Evolutionary conservation across 2,329 filamentous ascomycete genomes (phyloP), one percentile per base, ranked within the genome.

Genomic region (Pseudocercospora cruenta): DNA sequence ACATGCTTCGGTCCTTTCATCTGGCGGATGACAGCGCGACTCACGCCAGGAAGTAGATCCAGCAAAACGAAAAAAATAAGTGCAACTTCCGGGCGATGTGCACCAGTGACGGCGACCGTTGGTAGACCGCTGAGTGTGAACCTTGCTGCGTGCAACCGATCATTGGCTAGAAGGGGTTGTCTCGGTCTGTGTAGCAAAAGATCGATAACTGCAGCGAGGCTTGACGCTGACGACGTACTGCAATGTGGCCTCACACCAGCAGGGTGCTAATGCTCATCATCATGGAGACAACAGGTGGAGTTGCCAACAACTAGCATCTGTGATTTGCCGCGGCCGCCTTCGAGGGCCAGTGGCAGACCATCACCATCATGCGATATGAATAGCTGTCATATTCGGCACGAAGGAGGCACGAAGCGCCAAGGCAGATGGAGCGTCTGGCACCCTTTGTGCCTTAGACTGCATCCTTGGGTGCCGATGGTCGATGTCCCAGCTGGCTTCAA

Each of bases 1-100:
- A 55, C 28, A 51, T 51, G 26, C 53, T 55, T 55, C 55, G 55
- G 28, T 58, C 55, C 55, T 58, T 58, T 43, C 31, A 43, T 58
- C 55, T 58, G 31, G 24, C 31, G 55, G n/a, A 39, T 58, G 31
- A 58, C 55, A 58, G 55, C 28, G 55, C 55, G 28, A 58, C 55
- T 58, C 28, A n/a, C 10, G 19, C 28, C 24, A 55, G 24, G 24
- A 28, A 55, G 53, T 55, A 28, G 24, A 55, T 55, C 53, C 24
- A 58, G 31, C 7, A 24, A 12, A 39, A 58, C 2, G 28, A 26
- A 58, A 14, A 43, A 22, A 55, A 24, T 21, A 39, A 43, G 31
- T 39, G 24, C 55, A 21, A 58, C 31, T 39, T 58, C 55, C 55
- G 28, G 31, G 14, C n/a, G 16, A 58, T 24, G 54, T 58, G 54